These are phyloP conservation scores for Magnolia kwangsiensis DNA, from an alignment of 164 flowering plant genomes.

Conservation along the genomic window DNA sequence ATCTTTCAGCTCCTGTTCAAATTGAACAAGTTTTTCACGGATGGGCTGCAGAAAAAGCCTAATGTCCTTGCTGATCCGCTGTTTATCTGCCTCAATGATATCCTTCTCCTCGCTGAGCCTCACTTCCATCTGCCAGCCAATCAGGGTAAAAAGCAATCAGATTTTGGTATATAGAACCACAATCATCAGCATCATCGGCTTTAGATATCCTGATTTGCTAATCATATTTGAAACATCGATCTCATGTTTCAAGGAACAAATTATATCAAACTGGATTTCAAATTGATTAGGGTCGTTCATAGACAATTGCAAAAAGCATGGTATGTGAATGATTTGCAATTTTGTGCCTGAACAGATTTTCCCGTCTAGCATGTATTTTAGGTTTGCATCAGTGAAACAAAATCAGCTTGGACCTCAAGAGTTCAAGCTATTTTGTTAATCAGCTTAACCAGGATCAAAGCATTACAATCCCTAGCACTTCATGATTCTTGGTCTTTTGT, in stretches of 20 bases:
- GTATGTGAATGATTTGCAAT: too few species aligned
- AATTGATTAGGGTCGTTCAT: too few species aligned
- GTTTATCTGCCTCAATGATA: constrained; percentile 45
- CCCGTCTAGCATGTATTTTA: too few species aligned
- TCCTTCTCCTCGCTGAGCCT: constrained; percentile 59
- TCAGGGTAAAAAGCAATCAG: background rate
- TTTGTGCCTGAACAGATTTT: too few species aligned
- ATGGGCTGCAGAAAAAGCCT: constrained; percentile 66
- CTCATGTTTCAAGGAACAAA: background rate
- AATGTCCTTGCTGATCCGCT: constrained; percentile 49
- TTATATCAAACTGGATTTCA: background rate
- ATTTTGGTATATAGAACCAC: background rate
- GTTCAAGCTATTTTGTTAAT: too few species aligned
- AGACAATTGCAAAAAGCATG: too few species aligned
- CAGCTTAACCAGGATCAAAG: too few species aligned
- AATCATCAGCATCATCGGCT: background rate
- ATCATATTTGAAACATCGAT: background rate
- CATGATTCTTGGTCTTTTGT: too few species aligned
- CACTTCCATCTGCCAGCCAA: constrained; percentile 55
- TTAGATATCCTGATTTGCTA: background rate
- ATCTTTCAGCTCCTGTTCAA: constrained; percentile 81
- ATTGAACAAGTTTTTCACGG: constrained; percentile 64
- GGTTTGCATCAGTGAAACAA: too few species aligned
- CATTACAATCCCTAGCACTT: too few species aligned
- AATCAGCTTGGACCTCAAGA: too few species aligned